Conservation (phyloP, 1,284 basidiomycete species). For the Leccinum pachyderme region DNA sequence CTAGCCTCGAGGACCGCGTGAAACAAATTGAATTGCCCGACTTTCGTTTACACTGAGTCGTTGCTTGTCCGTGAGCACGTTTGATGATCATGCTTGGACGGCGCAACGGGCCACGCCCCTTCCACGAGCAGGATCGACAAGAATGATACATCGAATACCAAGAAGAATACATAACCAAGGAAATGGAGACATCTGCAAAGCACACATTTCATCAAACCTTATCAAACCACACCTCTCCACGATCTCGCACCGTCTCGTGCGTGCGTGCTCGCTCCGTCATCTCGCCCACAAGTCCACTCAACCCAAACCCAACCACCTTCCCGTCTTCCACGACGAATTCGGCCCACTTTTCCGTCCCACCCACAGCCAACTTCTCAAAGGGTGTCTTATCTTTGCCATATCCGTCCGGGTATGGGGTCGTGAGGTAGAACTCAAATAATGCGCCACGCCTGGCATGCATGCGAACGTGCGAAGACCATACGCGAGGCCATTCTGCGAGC, state of each 20-base stretch:
- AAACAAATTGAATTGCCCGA: constrained; percentile 1
- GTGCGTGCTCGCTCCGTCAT: constrained; percentile 18
- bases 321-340: constrained; percentile 25
- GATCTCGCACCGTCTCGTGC: constrained; percentile 14
- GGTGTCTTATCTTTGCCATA: constrained; percentile 30
- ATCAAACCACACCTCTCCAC: constrained; percentile 30
- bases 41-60: neutral
- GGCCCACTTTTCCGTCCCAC: constrained; percentile 1
- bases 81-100: neutral
- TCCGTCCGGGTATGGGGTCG: constrained; percentile 27
- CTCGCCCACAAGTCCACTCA: constrained; percentile 15
- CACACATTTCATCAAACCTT: constrained; percentile 11
- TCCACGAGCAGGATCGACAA: neutral
- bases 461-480: constrained; percentile 32
- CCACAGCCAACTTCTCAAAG: constrained; percentile 24
- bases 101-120: neutral
- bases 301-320: constrained; percentile 29
- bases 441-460: constrained; percentile 13
- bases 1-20: constrained; percentile 8
- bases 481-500: constrained; percentile 27
- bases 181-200: neutral
- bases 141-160: too few relatives aligned
- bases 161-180: neutral
- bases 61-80: neutral
- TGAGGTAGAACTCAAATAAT: constrained; percentile 15